Percentiles rank a stretch among this genome's conserved stretches.
Conservation (phyloP, 2,329 filamentous ascomycete genomes). For the Curvularia sp. region DNA sequence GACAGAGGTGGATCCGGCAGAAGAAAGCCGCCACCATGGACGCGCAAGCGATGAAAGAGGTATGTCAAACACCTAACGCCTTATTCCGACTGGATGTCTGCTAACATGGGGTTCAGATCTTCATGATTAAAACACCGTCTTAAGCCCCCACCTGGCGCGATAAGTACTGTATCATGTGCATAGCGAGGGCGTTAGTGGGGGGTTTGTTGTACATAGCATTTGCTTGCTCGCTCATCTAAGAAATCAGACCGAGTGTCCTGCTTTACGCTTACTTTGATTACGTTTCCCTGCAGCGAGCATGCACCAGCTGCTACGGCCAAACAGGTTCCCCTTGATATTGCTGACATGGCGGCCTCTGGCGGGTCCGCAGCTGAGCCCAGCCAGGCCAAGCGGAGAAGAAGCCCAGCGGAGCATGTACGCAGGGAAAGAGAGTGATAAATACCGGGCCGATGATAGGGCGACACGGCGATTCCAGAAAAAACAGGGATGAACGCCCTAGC, state of each 20-base stretch:
- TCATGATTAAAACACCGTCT: constrained; percentile 49
- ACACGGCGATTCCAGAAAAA: constrained; percentile 23
- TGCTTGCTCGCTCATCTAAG: neutral
- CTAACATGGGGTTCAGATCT: constrained; percentile 40
- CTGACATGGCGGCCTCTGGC: no score
- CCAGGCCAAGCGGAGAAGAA: no score
- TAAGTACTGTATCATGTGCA: constrained; percentile 25
- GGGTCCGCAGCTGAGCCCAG: no score
- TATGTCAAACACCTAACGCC: constrained; percentile 48
- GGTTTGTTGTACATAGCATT: constrained; percentile 2
- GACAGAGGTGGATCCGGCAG: constrained; percentile 84
- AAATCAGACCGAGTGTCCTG: neutral
- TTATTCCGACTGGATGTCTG: neutral
- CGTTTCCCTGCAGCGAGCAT: neutral
- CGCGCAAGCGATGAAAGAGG: constrained; percentile 83
- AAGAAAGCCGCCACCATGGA: constrained; percentile 86
- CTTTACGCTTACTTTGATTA: neutral
- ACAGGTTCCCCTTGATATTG: no score
- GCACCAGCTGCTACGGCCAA: neutral
- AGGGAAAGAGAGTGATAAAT: constrained; percentile 19
- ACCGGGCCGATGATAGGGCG: constrained; percentile 23
- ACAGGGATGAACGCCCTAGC: constrained; percentile 17
- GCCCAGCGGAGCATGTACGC: no score
- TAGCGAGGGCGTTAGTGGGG: constrained; percentile 44
- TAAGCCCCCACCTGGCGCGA: constrained; percentile 30